Conservation (phyloP, 257 asterid genomes). For the Solanum sejunctum region DNA sequence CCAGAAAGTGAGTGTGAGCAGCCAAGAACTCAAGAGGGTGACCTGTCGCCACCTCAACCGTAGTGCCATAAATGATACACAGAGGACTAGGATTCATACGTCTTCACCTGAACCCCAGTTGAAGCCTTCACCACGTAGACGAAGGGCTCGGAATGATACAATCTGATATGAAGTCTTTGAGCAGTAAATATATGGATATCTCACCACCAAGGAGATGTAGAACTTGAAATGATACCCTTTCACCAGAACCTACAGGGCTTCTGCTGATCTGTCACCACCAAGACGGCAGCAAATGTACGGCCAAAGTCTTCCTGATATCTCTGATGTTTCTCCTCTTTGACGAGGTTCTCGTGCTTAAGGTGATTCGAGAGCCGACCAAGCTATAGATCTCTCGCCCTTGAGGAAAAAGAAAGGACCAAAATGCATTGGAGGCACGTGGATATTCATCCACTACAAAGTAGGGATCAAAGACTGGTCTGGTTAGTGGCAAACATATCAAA, state of each 20-base stretch:
- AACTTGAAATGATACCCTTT: constrained; percentile 43
- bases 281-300: constrained; percentile 21
- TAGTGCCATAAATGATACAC: neutral
- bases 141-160: constrained; percentile 26
- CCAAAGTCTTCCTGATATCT: constrained; percentile 16
- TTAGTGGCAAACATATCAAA: constrained; percentile 60
- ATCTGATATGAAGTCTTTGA: constrained; percentile 11
- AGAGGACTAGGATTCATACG: neutral
- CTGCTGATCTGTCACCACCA: constrained; percentile 48
- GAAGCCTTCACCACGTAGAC: constrained; percentile 5
- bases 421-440: constrained; percentile 12
- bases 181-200: neutral
- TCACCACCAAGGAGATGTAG: constrained; percentile 15
- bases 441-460: constrained; percentile 20
- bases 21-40: neutral
- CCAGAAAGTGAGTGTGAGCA: neutral
- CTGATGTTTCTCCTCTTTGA: constrained; percentile 56
- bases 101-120: neutral
- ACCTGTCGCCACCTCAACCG: constrained; percentile 52
- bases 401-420: constrained; percentile 38
- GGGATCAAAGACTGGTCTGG: constrained; percentile 59
- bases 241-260: constrained; percentile 24
- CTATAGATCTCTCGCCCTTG: constrained; percentile 41
- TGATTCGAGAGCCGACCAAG: constrained; percentile 6
- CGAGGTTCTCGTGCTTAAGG: constrained; percentile 18